Conservation (phyloP, 148 eudicot genomes). For the Chenopodium album region DNA sequence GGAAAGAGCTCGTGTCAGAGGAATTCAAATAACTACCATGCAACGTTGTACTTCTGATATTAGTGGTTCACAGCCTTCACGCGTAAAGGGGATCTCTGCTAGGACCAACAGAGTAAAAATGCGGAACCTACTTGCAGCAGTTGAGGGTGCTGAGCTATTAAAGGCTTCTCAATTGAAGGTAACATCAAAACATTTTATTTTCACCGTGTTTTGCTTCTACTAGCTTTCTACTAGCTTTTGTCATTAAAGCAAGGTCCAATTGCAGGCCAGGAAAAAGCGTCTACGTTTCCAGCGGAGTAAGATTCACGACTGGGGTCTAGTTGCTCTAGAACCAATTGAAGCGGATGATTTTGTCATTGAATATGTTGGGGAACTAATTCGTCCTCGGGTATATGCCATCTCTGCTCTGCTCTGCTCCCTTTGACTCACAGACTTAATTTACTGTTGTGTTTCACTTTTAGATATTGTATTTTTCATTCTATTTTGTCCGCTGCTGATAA, state of each 20-base stretch:
- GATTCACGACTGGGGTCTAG: conserved; percentile 99
- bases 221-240: neutral
- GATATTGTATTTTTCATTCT: neutral
- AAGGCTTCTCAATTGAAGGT: conserved; percentile 96
- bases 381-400: conserved; percentile 65
- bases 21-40: conserved; percentile 40
- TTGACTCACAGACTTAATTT: neutral
- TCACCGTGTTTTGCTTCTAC: neutral
- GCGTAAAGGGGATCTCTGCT: conserved; percentile 74
- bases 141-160: conserved; percentile 92
- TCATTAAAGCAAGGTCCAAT: conserved; percentile 9
- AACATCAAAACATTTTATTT: conserved; percentile 12
- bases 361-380: conserved; percentile 97
- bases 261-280: conserved; percentile 89
- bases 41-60: conserved; percentile 39
- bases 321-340: conserved; percentile 93
- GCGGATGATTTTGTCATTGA: conserved; percentile 97
- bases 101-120: conserved; percentile 92
- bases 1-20: conserved; percentile 79
- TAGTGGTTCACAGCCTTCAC: conserved; percentile 42
- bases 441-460: neutral
- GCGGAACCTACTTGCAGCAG: conserved; percentile 95
- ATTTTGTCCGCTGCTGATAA: neutral
- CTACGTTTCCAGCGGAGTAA: conserved; percentile 90
- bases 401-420: neutral